Percentiles rank a stretch among this genome's conserved stretches.
Evolutionary conservation across 768 basidiomycete genomes (phyloP).

Genomic region (Leccinum pellstonianum): DNA sequence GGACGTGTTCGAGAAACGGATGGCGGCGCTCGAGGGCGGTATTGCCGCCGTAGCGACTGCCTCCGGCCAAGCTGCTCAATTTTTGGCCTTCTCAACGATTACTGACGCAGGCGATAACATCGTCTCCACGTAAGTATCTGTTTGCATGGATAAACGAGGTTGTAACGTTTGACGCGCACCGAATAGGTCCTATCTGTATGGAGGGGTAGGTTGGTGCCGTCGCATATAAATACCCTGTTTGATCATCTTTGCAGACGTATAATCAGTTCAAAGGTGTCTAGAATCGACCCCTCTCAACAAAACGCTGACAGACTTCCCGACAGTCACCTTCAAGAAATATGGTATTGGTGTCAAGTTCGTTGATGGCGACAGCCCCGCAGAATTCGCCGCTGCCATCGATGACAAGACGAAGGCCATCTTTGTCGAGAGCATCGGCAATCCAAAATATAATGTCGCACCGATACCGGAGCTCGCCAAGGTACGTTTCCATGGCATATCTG

Average conservation of each 20-base stretch:
- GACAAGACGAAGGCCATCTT: constrained; percentile 75
- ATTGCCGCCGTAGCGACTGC: constrained; percentile 70
- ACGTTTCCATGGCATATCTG: not conserved
- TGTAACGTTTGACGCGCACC: not conserved
- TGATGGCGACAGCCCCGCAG: constrained; percentile 49
- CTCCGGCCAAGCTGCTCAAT: constrained; percentile 77
- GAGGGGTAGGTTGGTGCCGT: constrained; percentile 11
- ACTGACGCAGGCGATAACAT: constrained; percentile 74
- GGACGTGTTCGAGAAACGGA: constrained; percentile 79
- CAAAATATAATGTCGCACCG: constrained; percentile 63
- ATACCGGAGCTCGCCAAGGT: constrained; percentile 71
- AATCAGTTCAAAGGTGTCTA: constrained; percentile 21
- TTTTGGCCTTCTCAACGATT: constrained; percentile 63
- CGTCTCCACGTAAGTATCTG: constrained; percentile 56
- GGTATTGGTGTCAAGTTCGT: constrained; percentile 44
- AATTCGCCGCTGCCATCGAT: constrained; percentile 67
- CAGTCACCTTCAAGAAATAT: constrained; percentile 22
- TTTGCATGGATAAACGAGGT: constrained; percentile 36
- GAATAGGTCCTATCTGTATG: constrained; percentile 19
- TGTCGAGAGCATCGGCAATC: constrained; percentile 77
- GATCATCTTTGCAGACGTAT: constrained; percentile 10
- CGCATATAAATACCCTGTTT: not conserved
- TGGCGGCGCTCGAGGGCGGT: constrained; percentile 78
- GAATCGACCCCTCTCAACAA: too few relatives aligned
- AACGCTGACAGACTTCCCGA: not conserved